These are phyloP conservation scores for Debaryomyces udenii DNA, from an alignment of 1,139 yeast genomes.

Conservation along the genomic window DNA sequence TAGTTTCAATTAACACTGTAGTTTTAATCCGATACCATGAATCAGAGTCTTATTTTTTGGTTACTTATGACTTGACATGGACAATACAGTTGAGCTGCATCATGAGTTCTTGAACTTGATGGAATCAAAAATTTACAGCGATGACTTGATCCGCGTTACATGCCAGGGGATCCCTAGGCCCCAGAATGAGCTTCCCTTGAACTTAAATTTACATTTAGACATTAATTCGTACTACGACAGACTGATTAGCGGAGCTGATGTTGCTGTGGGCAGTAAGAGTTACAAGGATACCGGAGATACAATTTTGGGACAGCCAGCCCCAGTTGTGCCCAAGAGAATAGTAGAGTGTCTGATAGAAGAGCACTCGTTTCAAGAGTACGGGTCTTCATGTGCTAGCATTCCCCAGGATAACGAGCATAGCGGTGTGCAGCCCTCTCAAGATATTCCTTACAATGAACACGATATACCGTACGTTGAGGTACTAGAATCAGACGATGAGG, in stretches of 20 bases:
- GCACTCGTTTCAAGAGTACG: background rate
- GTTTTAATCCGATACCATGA: background rate
- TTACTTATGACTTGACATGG: slow-evolving; percentile 9
- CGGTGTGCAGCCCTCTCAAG: background rate
- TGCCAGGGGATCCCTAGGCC: slow-evolving; percentile 7
- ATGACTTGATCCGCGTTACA: slow-evolving; percentile 19
- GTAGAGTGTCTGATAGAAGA: no score
- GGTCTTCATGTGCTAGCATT: background rate
- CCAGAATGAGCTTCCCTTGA: slow-evolving; percentile 7
- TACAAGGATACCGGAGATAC: background rate
- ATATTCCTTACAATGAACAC: background rate
- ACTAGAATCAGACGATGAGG: slow-evolving; percentile 13
- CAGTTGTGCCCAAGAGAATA: background rate
- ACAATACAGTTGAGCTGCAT: slow-evolving; percentile 30
- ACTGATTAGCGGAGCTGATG: slow-evolving; percentile 8
- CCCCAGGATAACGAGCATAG: background rate
- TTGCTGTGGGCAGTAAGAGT: background rate
- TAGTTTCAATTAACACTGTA: no score
- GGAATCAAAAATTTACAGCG: slow-evolving; percentile 28
- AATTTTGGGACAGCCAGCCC: background rate
- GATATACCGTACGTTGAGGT: slow-evolving; percentile 1
- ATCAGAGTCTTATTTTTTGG: background rate
- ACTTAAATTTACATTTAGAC: slow-evolving; percentile 16
- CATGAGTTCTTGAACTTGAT: slow-evolving; percentile 35
- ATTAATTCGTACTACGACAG: slow-evolving; percentile 15